Conservation (phyloP, 768 basidiomycete genomes). For the Tulasnella calospora region DNA sequence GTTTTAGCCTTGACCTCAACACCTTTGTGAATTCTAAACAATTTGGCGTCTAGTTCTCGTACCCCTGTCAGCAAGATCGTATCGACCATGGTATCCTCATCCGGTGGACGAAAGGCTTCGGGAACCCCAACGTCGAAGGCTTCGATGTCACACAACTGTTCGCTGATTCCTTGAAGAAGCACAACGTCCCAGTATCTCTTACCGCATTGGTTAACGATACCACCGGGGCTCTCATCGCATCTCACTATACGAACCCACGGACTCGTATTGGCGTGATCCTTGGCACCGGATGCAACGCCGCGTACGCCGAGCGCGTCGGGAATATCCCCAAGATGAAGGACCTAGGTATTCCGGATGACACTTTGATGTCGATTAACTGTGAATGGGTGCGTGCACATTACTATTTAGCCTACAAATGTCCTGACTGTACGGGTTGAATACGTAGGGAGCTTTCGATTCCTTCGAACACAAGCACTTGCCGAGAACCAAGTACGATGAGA, state of each 20-base stretch:
- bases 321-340: slow-evolving; percentile 80
- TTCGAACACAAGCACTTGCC: slow-evolving; percentile 92
- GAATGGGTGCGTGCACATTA: slow-evolving; percentile 59
- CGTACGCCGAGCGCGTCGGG: slow-evolving; percentile 88
- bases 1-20: not conserved
- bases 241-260: slow-evolving; percentile 84
- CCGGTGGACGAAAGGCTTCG: slow-evolving; percentile 99
- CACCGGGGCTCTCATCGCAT: slow-evolving; percentile 95
- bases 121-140: slow-evolving; percentile 85
- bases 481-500: slow-evolving; percentile 87
- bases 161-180: slow-evolving; percentile 67
- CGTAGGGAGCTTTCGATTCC: slow-evolving; percentile 93
- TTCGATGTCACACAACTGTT: slow-evolving; percentile 93
- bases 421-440: not conserved
- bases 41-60: slow-evolving; percentile 61
- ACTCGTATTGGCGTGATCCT: slow-evolving; percentile 96
- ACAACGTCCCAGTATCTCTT: slow-evolving; percentile 72
- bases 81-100: slow-evolving; percentile 94
- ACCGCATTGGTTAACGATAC: slow-evolving; percentile 96
- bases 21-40: too few species aligned
- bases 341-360: slow-evolving; percentile 53
- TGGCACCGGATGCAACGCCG: slow-evolving; percentile 97
- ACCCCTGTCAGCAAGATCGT: slow-evolving; percentile 88
- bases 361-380: slow-evolving; percentile 92
- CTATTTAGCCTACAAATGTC: too few species aligned